Conservation (phyloP, 441 rosid genomes). For the Adansonia madagascariensis region DNA sequence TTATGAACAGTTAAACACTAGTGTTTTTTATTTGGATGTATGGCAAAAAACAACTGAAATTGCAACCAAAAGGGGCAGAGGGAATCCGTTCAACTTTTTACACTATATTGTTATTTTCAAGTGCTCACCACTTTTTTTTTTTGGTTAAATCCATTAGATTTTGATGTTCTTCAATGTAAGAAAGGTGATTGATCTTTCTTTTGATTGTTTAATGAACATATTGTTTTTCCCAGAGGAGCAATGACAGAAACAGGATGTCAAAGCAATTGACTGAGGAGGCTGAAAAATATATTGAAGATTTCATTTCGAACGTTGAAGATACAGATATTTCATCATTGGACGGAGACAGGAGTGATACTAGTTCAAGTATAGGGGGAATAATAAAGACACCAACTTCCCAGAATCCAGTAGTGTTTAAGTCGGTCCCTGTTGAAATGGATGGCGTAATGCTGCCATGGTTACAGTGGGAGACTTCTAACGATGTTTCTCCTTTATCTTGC, state of each 20-base stretch:
- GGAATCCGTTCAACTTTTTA: neutral
- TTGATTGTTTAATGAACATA: slow-evolving; percentile 7
- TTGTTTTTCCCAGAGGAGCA: slow-evolving; percentile 60
- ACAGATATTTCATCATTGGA: slow-evolving; percentile 93
- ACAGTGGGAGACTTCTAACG: slow-evolving; percentile 85
- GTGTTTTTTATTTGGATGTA: too few species aligned
- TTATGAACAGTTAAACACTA: too few species aligned
- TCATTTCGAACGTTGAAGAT: slow-evolving; percentile 88
- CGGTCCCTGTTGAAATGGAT: slow-evolving; percentile 71
- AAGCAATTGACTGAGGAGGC: slow-evolving; percentile 84
- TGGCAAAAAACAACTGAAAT: too few species aligned
- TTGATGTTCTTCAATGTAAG: neutral
- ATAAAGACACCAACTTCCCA: slow-evolving; percentile 49
- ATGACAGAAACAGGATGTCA: slow-evolving; percentile 75
- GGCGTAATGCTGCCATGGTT: slow-evolving; percentile 91
- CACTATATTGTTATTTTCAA: neutral
- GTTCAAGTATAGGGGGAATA: slow-evolving; percentile 69
- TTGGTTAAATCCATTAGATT: neutral
- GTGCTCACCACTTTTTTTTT: neutral
- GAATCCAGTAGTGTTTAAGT: slow-evolving; percentile 40
- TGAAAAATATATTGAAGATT: slow-evolving; percentile 86
- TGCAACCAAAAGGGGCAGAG: too few species aligned
- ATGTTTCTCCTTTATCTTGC: slow-evolving; percentile 50
- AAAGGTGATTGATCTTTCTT: slow-evolving; percentile 8
- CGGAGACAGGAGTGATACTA: slow-evolving; percentile 90